Percentiles rank a stretch among this genome's conserved stretches.
Evolutionary conservation across 352 stramenopile species (phyloP).

Genomic region (Peronosclerospora sorghi): DNA sequence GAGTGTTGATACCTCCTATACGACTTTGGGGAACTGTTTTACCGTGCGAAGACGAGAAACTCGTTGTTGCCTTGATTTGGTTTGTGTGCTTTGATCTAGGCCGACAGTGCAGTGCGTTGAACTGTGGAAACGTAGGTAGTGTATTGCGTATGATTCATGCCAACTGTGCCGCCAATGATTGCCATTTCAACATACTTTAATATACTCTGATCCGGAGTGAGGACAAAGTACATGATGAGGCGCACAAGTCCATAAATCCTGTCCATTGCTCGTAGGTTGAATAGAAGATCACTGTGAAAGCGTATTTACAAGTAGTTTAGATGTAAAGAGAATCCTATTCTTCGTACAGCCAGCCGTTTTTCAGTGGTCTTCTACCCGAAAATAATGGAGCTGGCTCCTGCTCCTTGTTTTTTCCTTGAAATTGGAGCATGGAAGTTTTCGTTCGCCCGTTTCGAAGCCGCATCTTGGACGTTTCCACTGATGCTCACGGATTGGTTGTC

Average conservation of each 20-base stretch:
- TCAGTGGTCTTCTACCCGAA: constrained; percentile 41
- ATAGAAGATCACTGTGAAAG: no score
- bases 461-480: constrained; percentile 40
- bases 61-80: constrained; percentile 1
- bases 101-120: neutral
- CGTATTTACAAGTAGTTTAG: no score
- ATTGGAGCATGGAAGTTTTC: constrained; percentile 43
- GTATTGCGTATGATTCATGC: constrained; percentile 10
- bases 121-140: constrained; percentile 8
- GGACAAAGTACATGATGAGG: constrained; percentile 49
- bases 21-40: constrained; percentile 21
- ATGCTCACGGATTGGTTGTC: constrained; percentile 36
- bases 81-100: constrained; percentile 3
- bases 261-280: no score
- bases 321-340: no score
- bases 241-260: constrained; percentile 12
- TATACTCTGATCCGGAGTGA: constrained; percentile 71
- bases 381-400: constrained; percentile 69
- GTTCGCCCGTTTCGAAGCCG: constrained; percentile 38
- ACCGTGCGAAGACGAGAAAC: constrained; percentile 14
- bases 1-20: constrained; percentile 14
- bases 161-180: constrained; percentile 42
- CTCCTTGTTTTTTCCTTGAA: constrained; percentile 69
- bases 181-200: constrained; percentile 67
- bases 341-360: no score